phyloP scores from a whole-genome alignment of 345 rosid genomes.

The Rhodamnia argentea region DNA sequence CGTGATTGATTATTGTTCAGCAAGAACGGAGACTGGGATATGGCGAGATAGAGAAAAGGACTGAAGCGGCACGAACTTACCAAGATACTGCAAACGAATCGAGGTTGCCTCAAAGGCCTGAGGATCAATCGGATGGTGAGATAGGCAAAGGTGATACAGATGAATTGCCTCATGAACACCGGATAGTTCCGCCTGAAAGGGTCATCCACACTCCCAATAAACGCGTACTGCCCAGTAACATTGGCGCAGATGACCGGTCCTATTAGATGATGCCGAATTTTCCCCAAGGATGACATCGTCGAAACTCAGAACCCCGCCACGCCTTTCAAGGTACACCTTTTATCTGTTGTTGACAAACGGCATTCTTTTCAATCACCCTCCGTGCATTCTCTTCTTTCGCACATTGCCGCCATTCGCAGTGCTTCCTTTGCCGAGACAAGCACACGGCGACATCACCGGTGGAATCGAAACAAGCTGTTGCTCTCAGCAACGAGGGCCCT shows the following conservation, averaged over 20 bases:
- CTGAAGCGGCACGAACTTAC: background rate
- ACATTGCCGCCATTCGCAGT: background rate
- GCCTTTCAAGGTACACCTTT: background rate
- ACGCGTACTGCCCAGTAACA: background rate
- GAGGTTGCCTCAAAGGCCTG: conserved; percentile 16
- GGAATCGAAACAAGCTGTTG: background rate
- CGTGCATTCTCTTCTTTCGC: background rate
- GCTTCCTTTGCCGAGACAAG: background rate
- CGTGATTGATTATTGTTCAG: background rate
- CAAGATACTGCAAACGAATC: conserved; percentile 16
- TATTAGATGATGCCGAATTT: background rate
- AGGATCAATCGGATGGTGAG: conserved; percentile 4
- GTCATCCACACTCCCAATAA: background rate
- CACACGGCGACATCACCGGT: background rate
- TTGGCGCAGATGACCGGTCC: background rate
- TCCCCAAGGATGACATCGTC: background rate
- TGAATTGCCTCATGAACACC: conserved; percentile 6
- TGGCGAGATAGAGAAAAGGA: background rate
- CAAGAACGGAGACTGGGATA: background rate
- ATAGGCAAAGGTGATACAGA: background rate
- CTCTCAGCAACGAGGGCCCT: background rate
- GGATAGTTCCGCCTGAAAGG: background rate
- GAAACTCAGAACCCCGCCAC: background rate
- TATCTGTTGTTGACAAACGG: background rate
- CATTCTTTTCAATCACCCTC: background rate